A percentile compares a stretch with the other conserved stretches of the same genome.
phyloP scores from a whole-genome alignment of 1,284 basidiomycete species.

The Boletus austroedulis region DNA sequence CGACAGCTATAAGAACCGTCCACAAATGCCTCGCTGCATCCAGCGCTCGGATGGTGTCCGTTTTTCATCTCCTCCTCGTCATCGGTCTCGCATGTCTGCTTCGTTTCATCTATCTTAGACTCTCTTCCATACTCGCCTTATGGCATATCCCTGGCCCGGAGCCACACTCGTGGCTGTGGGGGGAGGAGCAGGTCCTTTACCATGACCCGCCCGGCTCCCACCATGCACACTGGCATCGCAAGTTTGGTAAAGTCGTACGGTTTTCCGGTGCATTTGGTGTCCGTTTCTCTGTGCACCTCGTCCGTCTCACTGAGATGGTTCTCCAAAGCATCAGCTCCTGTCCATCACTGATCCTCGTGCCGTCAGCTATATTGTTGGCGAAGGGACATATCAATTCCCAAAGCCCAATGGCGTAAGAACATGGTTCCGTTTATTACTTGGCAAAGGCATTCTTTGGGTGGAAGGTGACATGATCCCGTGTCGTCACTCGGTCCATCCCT shows the following conservation, averaged over 20 bases:
- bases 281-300: conserved; percentile 5
- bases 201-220: conserved; percentile 45
- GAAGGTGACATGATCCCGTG: conserved; percentile 42
- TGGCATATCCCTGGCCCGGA: conserved; percentile 48
- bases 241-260: conserved; percentile 50
- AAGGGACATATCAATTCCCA: conserved; percentile 53
- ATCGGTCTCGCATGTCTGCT: conserved; percentile 19
- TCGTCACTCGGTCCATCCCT: background rate
- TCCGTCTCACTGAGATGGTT: conserved; percentile 6
- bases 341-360: conserved; percentile 53
- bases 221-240: conserved; percentile 50
- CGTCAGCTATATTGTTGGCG: conserved; percentile 51
- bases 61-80: conserved; percentile 9
- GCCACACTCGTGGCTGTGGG: conserved; percentile 51
- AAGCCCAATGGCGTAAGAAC: conserved; percentile 57
- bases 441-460: conserved; percentile 60
- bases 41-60: conserved; percentile 15
- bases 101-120: conserved; percentile 19
- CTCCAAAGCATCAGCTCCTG: conserved; percentile 48
- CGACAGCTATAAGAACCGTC: conserved; percentile 13
- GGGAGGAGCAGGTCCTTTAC: conserved; percentile 55
- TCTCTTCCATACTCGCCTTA: conserved; percentile 36
- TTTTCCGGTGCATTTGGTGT: conserved; percentile 57
- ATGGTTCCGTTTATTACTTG: conserved; percentile 57
- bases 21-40: background rate